A percentile compares a stretch with the other conserved stretches of the same genome.
Evolutionary conservation across 2,329 filamentous ascomycete genomes (phyloP).

Genomic region (Septoria petroselini): DNA sequence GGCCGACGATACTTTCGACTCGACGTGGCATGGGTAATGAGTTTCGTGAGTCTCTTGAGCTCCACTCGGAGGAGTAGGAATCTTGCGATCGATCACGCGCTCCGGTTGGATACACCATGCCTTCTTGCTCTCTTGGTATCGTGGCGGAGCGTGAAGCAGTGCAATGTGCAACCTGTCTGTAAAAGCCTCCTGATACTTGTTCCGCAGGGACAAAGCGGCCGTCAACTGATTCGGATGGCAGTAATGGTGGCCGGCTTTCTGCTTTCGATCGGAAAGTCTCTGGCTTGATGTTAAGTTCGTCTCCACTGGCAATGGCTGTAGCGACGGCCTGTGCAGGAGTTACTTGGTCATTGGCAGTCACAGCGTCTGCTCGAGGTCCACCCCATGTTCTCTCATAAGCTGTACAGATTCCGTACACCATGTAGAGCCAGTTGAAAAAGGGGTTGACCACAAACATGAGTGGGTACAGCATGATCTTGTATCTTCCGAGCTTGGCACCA

Average conservation of each 20-base stretch:
- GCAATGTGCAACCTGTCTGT: conserved; percentile 67
- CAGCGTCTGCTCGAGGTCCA: conserved; percentile 85
- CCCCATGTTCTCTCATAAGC: conserved; percentile 95
- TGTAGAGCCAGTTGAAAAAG: conserved; percentile 98
- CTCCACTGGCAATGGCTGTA: conserved; percentile 70
- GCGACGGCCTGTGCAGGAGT: conserved; percentile 82
- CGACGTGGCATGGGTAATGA: conserved; percentile 64
- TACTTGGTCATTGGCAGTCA: conserved; percentile 69
- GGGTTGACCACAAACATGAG: conserved; percentile 94
- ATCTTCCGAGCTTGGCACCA: conserved; percentile 77
- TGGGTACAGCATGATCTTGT: conserved; percentile 92
- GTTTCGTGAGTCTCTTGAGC: conserved; percentile 47
- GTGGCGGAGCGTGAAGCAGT: conserved; percentile 55
- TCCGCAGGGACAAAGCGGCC: conserved; percentile 74
- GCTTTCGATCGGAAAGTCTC: conserved; percentile 69
- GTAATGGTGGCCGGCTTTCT: conserved; percentile 57
- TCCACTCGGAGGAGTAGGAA: conserved; percentile 66
- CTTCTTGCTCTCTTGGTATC: conserved; percentile 41
- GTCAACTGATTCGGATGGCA: conserved; percentile 71
- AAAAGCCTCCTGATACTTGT: conserved; percentile 65
- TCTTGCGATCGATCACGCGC: conserved; percentile 32
- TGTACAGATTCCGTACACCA: conserved; percentile 95
- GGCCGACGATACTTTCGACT: conserved; percentile 70
- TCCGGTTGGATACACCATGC: conserved; percentile 16
- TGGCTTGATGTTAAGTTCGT: conserved; percentile 85